Evolutionary conservation across 148 eudicot species (phyloP), one percentile per base, ranked within the genome.

Genomic region (Rhododendron simsii): DNA sequence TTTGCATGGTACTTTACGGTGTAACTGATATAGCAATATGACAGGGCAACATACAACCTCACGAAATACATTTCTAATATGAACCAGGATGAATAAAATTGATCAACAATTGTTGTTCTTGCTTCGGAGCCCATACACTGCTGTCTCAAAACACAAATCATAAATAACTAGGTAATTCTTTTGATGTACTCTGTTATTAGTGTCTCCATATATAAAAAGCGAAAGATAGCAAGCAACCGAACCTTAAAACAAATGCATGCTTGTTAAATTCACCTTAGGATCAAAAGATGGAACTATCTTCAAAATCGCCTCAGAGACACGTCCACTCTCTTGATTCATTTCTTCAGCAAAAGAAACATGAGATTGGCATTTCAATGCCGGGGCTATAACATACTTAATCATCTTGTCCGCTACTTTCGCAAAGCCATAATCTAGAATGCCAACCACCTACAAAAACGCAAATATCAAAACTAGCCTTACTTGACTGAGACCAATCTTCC

Each of bases 381-480:
- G 98, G 82, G 93, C 79, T 73, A 97, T 87, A 82, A 90, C 94
- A 83, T 92, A 89, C 86, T 95, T 96, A 59, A 92, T 91, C 75
- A 96, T 90, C 87, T 94, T 89, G 89, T 96, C 99, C 30, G 98
- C 98, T 50, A 93, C 89, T 91, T 91, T 96, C 35, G 96, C 99
- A 84, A 96, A 91, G 67, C 98, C 99, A 88, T 90, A 95, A 89
- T 94, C 91, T 82, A 95, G 92, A 87, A 96, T 89, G 69, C 93
- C 96, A 82, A 94, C 87, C 82, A 92, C 96, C 99, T 96, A 89
- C 44, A 83, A 84, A 86, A 41, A 74, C 35, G 45, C 83, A 85
- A 78, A 83, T 53, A 28, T 2, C 47, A 84, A 67, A 50, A 12
- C 48, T 33, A 12, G 50, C 75, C 35, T 9, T 61, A 85, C 30